These are phyloP conservation scores for Piper betle DNA, from an alignment of 164 flowering plant genomes.

Conservation along the genomic window DNA sequence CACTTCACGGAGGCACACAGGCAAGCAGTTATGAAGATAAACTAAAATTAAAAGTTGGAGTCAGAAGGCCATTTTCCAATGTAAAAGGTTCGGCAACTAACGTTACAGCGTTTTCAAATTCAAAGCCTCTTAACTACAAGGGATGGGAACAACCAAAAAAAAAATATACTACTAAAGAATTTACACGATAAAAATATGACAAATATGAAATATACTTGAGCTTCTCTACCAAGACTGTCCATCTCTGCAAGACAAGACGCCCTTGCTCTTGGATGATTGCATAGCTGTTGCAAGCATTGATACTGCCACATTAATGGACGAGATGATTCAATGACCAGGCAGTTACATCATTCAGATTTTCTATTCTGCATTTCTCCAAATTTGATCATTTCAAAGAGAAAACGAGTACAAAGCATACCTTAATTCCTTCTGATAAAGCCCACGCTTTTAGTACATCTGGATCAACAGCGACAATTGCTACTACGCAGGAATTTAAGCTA, in stretches of 20 bases:
- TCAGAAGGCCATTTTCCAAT: slow-evolving; percentile 77
- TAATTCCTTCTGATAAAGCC: slow-evolving; percentile 68
- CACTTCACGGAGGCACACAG: neutral
- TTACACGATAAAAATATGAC: too few relatives aligned
- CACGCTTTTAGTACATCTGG: slow-evolving; percentile 60
- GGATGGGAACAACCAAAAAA: neutral
- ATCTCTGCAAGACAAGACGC: slow-evolving; percentile 78
- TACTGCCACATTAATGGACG: slow-evolving; percentile 29
- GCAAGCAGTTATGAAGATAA: too few relatives aligned
- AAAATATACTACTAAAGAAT: neutral
- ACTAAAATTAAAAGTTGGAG: slow-evolving; percentile 47
- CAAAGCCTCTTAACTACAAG: slow-evolving; percentile 86
- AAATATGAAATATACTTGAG: slow-evolving; percentile 38
- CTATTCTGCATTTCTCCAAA: neutral
- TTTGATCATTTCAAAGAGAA: neutral
- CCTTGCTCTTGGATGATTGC: slow-evolving; percentile 62
- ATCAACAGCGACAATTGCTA: slow-evolving; percentile 69
- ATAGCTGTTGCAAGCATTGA: slow-evolving; percentile 42
- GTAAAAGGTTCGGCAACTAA: slow-evolving; percentile 76
- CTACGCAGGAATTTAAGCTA: slow-evolving; percentile 77
- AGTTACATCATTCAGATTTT: neutral
- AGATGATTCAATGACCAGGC: neutral
- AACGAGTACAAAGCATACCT: slow-evolving; percentile 24
- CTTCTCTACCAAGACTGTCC: slow-evolving; percentile 79
- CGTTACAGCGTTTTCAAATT: slow-evolving; percentile 76